Percentiles rank a stretch among this genome's conserved stretches.
Evolutionary conservation across 306 rosid species (phyloP).

Genomic region (Castanea mollissima): DNA sequence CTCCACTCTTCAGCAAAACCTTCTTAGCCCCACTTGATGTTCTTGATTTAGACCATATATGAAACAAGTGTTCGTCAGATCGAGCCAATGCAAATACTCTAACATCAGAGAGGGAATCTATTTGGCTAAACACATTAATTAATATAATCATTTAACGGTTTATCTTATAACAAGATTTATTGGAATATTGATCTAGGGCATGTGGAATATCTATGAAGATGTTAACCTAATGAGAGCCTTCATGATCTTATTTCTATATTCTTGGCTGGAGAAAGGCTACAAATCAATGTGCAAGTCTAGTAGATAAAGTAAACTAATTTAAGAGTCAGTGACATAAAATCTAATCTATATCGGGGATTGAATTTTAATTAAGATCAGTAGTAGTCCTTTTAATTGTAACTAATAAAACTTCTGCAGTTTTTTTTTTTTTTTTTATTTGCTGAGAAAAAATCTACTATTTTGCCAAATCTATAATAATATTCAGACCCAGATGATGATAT

Average conservation of each 20-base stretch:
- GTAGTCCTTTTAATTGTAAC: background rate
- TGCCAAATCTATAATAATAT: background rate
- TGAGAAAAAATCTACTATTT: too few species aligned
- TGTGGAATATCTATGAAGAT: background rate
- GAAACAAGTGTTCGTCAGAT: background rate
- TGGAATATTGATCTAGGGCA: background rate
- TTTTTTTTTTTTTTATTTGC: too few species aligned
- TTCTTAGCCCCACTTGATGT: too few species aligned
- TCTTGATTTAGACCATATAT: background rate
- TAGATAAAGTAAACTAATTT: background rate
- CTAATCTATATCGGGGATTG: background rate
- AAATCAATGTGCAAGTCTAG: background rate
- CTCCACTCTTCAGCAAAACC: background rate
- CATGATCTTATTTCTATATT: background rate
- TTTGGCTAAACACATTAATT: background rate
- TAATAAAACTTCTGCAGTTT: background rate
- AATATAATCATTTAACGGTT: background rate
- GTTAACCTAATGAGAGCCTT: background rate
- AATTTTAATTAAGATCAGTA: too few species aligned
- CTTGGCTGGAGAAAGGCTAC: background rate
- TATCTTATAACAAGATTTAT: background rate
- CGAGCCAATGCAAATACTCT: background rate
- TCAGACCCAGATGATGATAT: background rate
- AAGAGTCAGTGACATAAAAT: background rate
- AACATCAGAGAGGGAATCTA: background rate